Conservation (phyloP, 257 asterid species). For the Solanum appendiculatum region DNA sequence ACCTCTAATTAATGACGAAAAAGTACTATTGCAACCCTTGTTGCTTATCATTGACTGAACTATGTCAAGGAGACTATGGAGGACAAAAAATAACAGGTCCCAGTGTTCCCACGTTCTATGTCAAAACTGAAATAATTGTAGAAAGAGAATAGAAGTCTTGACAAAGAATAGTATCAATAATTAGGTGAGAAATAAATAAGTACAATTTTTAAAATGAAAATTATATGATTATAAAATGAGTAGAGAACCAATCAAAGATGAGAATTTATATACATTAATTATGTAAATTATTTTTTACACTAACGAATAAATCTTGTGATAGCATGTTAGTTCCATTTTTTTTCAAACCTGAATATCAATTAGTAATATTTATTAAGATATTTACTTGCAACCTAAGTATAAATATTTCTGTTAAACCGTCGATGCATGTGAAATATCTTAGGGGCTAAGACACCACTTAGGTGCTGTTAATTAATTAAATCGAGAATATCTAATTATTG, state of each 20-base stretch:
- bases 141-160: neutral
- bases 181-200: neutral
- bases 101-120: neutral
- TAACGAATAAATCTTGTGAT: neutral
- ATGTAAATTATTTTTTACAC: neutral
- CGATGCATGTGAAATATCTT: neutral
- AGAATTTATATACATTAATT: neutral
- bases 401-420: neutral
- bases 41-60: neutral
- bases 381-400: neutral
- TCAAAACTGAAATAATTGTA: neutral
- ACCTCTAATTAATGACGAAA: neutral
- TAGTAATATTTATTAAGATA: neutral
- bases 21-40: neutral
- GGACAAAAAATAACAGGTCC: neutral
- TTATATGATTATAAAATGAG: neutral
- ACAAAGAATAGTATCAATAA: neutral
- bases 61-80: neutral
- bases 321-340: neutral
- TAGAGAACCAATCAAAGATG: neutral
- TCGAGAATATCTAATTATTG: no score
- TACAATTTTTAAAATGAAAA: neutral
- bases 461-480: neutral
- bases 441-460: neutral
- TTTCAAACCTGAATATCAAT: neutral